Base-by-base conservation (phyloP, 768 basidiomycete genomes). In the Lactarius hengduanensis region DNA sequence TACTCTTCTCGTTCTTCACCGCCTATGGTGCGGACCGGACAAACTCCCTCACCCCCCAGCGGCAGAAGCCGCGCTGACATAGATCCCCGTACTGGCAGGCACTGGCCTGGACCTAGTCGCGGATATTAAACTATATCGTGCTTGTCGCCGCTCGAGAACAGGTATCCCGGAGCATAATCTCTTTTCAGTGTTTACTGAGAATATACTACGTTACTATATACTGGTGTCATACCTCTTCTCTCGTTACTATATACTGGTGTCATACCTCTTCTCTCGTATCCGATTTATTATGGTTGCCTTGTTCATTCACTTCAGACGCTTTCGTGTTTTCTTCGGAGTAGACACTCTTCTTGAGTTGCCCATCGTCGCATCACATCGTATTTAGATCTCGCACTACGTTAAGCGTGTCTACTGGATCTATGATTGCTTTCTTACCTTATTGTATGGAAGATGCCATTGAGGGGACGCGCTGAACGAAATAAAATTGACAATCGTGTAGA, bases 51-150 rank as follows among this genome's bases (percentile, higher is more conserved):
- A 26, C 26, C 26, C 26, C 26, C 26, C 26, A 26, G 26, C 26
- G 26, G 26, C 26, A 26, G 26, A 26, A 26, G 26, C 26, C 26
- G 26, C 26, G 26, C 26, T 26, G 26, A 26, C 26, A 26, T 26
- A 26, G 26, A 26, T 26, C 26, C 26, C 64, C 62, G 65, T 56
- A 61, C 41, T 7, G 41, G 41, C 18, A 22, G 58, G 61, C 36
- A 41, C 38, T 62, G 50, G 69, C 16, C 60, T 65, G 57, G 69
- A 11, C 60, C 26, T 38, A 6, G 54, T 30, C 60, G 59, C 59
- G 58, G 65, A 64, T 66, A 69, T 65, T 71, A 69, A 70, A 55
- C 69, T 28, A 26, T 62, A 47, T 61, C 57, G 53, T 40, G 22
- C 40, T 34, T 20, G 41, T 57, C 26, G 64, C 66, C 61, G 66